These are phyloP conservation scores for Fraxinus nigra DNA, from an alignment of 305 asterid species.

Conservation along the genomic window DNA sequence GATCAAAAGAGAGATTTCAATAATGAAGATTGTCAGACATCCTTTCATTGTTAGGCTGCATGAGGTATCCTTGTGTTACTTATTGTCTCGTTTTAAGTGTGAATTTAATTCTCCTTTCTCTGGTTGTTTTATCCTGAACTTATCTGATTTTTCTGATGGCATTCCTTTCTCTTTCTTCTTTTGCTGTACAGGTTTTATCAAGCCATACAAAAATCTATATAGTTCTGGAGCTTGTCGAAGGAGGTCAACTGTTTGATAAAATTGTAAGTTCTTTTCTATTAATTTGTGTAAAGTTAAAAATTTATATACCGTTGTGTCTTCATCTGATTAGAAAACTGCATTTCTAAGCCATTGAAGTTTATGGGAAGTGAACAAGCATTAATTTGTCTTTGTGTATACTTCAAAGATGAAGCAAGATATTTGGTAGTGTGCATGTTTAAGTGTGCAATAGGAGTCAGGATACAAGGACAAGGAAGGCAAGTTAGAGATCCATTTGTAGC, in stretches of 20 bases:
- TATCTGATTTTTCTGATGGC: constrained; percentile 19
- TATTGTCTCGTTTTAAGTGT: constrained; percentile 10
- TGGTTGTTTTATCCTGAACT: background rate
- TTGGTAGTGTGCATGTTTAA: background rate
- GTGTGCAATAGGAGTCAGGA: background rate
- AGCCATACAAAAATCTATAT: constrained; percentile 70
- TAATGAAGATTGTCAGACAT: constrained; percentile 93
- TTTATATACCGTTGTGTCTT: background rate
- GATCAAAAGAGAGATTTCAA: constrained; percentile 89
- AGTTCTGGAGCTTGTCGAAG: constrained; percentile 82
- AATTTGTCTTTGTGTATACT: constrained; percentile 1
- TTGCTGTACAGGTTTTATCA: constrained; percentile 64
- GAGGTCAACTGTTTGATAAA: constrained; percentile 86
- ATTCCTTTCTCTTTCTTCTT: constrained; percentile 9
- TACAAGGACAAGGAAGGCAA: constrained; percentile 2
- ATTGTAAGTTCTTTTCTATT: constrained; percentile 52
- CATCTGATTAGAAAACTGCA: background rate
- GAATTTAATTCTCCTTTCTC: background rate
- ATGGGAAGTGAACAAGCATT: constrained; percentile 12
- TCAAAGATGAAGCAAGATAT: constrained; percentile 1
- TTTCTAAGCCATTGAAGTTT: constrained; percentile 1
- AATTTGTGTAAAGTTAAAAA: background rate
- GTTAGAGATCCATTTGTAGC: background rate
- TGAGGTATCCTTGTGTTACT: constrained; percentile 52
- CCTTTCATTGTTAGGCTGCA: constrained; percentile 79